Base-by-base conservation (phyloP, 2,329 filamentous ascomycete genomes). In the Phialophora verrucosa region DNA sequence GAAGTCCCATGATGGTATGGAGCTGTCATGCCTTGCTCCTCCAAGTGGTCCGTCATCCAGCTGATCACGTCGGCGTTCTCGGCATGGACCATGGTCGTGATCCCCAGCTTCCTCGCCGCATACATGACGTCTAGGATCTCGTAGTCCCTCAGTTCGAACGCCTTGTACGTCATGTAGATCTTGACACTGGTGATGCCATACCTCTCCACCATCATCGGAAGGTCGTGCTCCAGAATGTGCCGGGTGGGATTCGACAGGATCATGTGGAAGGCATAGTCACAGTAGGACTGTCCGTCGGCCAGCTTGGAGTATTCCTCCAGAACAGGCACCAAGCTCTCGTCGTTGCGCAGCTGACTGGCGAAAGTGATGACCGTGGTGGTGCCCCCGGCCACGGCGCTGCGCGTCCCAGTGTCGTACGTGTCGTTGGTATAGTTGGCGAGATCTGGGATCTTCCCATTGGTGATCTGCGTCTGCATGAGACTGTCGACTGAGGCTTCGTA, bases 301-400 rank as follows among this genome's bases (percentile, higher is more conserved):
- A 79, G 77, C 4, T 73, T 73, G 61, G 85, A 81, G 59, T 84
- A 83, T 14, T 79, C 77, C 54, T 79, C 74, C 3, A 87, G 73
- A 0, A 81, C 81, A 1, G 78, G 75, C n/a, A 82, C 73, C 2
- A 87, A 74, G 2, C 79, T 83, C 6, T 77, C 75, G 17, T 83
- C 77, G 2, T 74, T 67, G 20, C 81, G 82, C 38, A 78, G 76
- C 72, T 87, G 85, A 5, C 82, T 81, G 0, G 85, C 86, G 74
- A 88, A 88, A 0, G 84, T 79, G 11, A 88, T 75, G 17, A 88
- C 77, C 0, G 86, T 87, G 0, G 86, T 88, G 3, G 82, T 87
- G 29, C 85, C 85, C 12, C 85, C 85, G 1, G 84, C 84, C 62
- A 88, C 80, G 3, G 85, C 85, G 29, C 81, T 83, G 11, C 85